Evolutionary conservation across 805 yeast genomes (phyloP).

Genomic region (Saturnispora halmiae): DNA sequence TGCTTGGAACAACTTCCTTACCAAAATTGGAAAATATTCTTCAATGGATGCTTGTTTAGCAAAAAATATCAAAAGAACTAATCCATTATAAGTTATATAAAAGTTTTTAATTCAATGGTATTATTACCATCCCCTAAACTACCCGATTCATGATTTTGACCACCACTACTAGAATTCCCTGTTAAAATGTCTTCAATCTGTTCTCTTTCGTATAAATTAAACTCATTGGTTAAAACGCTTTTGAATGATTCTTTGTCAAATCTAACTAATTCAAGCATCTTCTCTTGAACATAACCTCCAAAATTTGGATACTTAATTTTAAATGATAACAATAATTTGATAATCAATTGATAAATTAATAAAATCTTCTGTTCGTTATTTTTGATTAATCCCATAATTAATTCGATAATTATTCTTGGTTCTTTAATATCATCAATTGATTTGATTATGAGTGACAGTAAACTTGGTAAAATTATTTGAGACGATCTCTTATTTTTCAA

Average conservation of each 20-base stretch:
- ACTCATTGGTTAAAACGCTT: slow-evolving; percentile 31
- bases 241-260: slow-evolving; percentile 42
- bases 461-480: slow-evolving; percentile 39
- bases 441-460: slow-evolving; percentile 27
- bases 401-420: slow-evolving; percentile 38
- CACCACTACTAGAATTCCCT: slow-evolving; percentile 1
- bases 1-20: background rate
- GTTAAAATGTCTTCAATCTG: slow-evolving; percentile 6
- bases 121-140: slow-evolving; percentile 16
- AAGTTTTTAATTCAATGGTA: slow-evolving; percentile 42
- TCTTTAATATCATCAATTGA: slow-evolving; percentile 20
- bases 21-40: slow-evolving; percentile 9
- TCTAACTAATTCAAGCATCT: slow-evolving; percentile 39
- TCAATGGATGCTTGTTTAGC: slow-evolving; percentile 14
- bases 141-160: no score
- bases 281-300: slow-evolving; percentile 36
- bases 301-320: slow-evolving; percentile 20
- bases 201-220: slow-evolving; percentile 26
- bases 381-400: slow-evolving; percentile 39
- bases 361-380: slow-evolving; percentile 25
- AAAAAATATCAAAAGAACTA: no score
- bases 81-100: slow-evolving; percentile 26
- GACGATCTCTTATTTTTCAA: no score
- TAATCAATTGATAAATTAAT: slow-evolving; percentile 25
- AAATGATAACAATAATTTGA: slow-evolving; percentile 29